These are phyloP conservation scores for Dryas drummondii DNA, from an alignment of 306 rosid genomes.

Conservation along the genomic window DNA sequence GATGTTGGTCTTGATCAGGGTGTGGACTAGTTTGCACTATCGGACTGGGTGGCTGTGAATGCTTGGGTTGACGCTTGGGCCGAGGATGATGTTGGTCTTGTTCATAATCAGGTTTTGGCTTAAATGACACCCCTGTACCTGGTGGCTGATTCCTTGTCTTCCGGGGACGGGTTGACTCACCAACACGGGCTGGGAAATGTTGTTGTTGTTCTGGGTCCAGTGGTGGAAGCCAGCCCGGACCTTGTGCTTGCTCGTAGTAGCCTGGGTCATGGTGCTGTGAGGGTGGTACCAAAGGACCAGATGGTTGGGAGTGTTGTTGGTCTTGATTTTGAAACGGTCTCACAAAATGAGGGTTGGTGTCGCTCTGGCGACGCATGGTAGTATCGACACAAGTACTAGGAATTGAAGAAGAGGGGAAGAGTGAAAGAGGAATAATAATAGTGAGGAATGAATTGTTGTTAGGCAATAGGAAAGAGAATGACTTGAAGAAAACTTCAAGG, in stretches of 20 bases:
- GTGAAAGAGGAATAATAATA: conserved; percentile 22
- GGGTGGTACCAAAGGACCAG: conserved; percentile 7
- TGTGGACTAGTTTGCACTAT: not conserved
- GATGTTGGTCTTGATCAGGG: conserved; percentile 11
- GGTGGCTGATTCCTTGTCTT: not conserved
- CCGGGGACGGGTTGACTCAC: not conserved
- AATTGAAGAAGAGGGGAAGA: conserved; percentile 23
- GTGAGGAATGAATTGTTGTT: conserved; percentile 19
- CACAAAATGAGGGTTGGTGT: conserved; percentile 73
- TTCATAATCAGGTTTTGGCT: not conserved
- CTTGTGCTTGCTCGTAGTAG: not conserved
- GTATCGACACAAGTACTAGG: conserved; percentile 3
- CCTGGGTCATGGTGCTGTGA: conserved; percentile 16
- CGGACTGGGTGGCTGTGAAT: not conserved
- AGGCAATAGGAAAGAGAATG: conserved; percentile 53
- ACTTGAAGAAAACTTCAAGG: conserved; percentile 82
- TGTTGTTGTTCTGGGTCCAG: not conserved
- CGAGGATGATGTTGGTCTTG: not conserved
- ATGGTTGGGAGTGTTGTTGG: conserved; percentile 8
- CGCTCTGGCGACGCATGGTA: conserved; percentile 46
- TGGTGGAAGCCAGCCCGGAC: not conserved
- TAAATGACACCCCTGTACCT: not conserved
- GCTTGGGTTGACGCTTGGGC: conserved; percentile 2
- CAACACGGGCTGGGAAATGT: not conserved
- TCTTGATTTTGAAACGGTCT: conserved; percentile 25